Evolutionary conservation across 805 yeast genomes (phyloP), one percentile per base, ranked within the genome.

Genomic region (Vanderwaltozyma tropicalis): DNA sequence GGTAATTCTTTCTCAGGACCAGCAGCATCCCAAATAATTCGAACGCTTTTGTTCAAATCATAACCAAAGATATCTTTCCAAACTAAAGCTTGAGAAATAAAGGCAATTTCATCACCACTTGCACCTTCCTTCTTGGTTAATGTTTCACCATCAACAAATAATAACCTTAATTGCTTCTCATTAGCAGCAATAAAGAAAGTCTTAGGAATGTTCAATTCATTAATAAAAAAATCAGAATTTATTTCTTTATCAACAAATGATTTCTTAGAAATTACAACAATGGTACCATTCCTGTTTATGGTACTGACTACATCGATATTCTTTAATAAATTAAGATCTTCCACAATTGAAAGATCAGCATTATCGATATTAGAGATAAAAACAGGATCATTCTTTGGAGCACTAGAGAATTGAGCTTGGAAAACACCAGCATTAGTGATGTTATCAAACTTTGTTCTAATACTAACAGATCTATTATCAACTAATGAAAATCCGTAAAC

Each of bases 1-100:
- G 86, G 69, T 41, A 80, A 65, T 63, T 87, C 95, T 42, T 85
- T 82, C 45, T 79, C 86, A 36, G 80, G 72, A 35, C 94, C 92
- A 43, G 81, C 80, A 13, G 92, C 78, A 56, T 80, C 84, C 61
- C 80, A 75, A 49, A 86, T 74, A 57, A 80, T 79, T 60, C 84
- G 31, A 4, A 36, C 32, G 26, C 31, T 25, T 26, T 78, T 77
- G 34, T 78, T 79, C 33, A 57, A 59, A 25, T 71, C 71, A 32
- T 76, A 67, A 28, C 69, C 70, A 44, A 70, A 74, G 7, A 82
- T 73, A 31, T 71, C 64, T 42, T 71, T 71, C 94, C 95, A 86
- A 67, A 85, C 80, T 0, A 79, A 84, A 30, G 80, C 74, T 63
- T 87, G 95, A 40, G 75, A 63, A 35, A 86, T 85, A 57, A 87